Evolutionary conservation across 2,329 filamentous ascomycete genomes (phyloP).

Genomic region (Ceratocystis lukuohia): DNA sequence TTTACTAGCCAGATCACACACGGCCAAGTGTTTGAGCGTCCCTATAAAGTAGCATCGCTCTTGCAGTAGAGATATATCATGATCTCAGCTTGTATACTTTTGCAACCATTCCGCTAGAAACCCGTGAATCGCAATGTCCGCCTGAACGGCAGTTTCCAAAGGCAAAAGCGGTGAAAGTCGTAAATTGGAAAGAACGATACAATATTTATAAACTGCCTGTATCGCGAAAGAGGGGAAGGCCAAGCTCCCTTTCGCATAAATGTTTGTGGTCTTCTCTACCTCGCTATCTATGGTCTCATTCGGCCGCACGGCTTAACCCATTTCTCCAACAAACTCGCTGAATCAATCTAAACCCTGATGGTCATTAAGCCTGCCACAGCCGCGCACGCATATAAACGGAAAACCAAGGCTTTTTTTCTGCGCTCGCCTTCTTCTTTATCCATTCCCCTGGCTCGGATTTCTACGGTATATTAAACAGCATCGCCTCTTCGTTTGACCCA

Average conservation of each 20-base stretch:
- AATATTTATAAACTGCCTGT: background rate
- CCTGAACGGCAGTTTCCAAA: background rate
- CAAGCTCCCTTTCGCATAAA: background rate
- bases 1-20: background rate
- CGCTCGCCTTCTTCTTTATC: background rate
- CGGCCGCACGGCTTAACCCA: background rate
- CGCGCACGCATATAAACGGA: background rate
- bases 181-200: background rate
- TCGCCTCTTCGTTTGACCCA: background rate
- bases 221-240: background rate
- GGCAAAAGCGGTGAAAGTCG: background rate
- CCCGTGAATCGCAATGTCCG: background rate
- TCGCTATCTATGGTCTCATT: background rate
- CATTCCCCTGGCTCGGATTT: background rate
- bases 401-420: background rate
- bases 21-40: background rate
- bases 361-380: background rate
- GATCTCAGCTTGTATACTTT: no score
- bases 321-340: background rate
- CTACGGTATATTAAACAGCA: background rate
- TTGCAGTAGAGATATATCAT: no score
- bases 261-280: background rate
- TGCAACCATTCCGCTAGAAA: background rate
- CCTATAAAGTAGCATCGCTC: background rate
- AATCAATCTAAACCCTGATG: background rate